Conservation (phyloP, 2,329 filamentous ascomycete genomes). For the Xylariaceae sp. region DNA sequence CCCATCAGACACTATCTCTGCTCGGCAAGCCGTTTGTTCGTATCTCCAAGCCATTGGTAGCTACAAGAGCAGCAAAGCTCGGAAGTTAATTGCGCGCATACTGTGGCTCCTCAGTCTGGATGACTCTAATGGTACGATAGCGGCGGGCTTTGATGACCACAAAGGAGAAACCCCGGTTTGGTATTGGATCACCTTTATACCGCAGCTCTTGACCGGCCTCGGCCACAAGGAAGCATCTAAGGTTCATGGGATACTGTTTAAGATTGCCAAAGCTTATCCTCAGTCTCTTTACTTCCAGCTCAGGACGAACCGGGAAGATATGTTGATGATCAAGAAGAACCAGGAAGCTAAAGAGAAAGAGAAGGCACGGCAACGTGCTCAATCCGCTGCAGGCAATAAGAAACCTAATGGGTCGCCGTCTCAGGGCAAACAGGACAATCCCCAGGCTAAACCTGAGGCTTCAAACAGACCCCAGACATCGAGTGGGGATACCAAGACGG, state of each 20-base stretch:
- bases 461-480: conserved; percentile 47
- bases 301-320: conserved; percentile 88
- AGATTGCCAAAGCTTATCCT: conserved; percentile 92
- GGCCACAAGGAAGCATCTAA: conserved; percentile 86
- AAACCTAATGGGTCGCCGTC: conserved; percentile 45
- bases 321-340: conserved; percentile 83
- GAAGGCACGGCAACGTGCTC: conserved; percentile 47
- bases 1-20: conserved; percentile 71
- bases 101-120: conserved; percentile 94
- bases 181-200: conserved; percentile 99
- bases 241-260: conserved; percentile 78
- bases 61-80: conserved; percentile 94
- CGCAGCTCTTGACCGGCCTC: conserved; percentile 86
- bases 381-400: conserved; percentile 40
- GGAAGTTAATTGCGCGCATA: conserved; percentile 88
- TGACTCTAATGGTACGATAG: conserved; percentile 76
- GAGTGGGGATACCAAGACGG: conserved; percentile 45
- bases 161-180: conserved; percentile 96
- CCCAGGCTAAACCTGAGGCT: conserved; percentile 37
- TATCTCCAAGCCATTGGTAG: conserved; percentile 93
- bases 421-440: conserved; percentile 48
- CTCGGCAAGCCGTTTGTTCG: conserved; percentile 87
- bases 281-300: conserved; percentile 95
- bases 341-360: conserved; percentile 71
- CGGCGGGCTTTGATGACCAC: conserved; percentile 86